Base-by-base conservation (phyloP, 176 grass and related monocot genomes). In the Tillandsia leiboldiana region DNA sequence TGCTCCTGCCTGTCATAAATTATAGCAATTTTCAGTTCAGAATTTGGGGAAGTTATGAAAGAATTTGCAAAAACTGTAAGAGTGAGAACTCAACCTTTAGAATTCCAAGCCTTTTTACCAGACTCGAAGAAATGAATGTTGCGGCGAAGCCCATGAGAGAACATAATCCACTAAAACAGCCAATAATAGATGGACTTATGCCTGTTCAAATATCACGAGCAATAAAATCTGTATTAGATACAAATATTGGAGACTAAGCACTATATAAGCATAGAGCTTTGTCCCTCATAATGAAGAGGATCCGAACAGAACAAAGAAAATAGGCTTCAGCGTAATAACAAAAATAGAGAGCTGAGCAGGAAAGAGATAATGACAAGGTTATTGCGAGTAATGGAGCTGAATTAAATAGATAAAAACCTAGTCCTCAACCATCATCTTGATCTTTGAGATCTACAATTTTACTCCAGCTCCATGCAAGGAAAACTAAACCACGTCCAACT, bases 81-180 rank as follows among this genome's bases (percentile, higher is more conserved):
- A 27, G 8, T 63, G 9, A 77, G 65, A 71, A 20, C 72, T 68
- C 56, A 79, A 93, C 94, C 94, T 99, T 99, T 22, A 99, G 78
- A 83, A 99, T 90, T 72, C 56, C 56, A 22, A 61, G 56, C 15
- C 56, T 17, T 85, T 90, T 90, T n/a, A 99, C 94, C 63, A 93
- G 72, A 59, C 84, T 69, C 51, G 89, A 80, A 63, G 89, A 99
- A 70, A 90, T 85, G 70, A 93, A 99, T 57, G 94, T 99, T 15
- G 94, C 89, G 70, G 83, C 79, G 78, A 99, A 86, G 27, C 94
- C 94, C 94, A 99, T 99, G 76, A 92, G 73, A 79, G 94, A 87
- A 65, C 89, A 99, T 69, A 87, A 75, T 76, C 94, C 94, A 74
- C 84, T 87, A 70, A 99, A 99, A 75, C 82, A 82, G 77, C 94